Percentiles rank a stretch among this genome's conserved stretches.
phyloP scores from a whole-genome alignment of 345 rosid species.

The Arabis alpina region DNA sequence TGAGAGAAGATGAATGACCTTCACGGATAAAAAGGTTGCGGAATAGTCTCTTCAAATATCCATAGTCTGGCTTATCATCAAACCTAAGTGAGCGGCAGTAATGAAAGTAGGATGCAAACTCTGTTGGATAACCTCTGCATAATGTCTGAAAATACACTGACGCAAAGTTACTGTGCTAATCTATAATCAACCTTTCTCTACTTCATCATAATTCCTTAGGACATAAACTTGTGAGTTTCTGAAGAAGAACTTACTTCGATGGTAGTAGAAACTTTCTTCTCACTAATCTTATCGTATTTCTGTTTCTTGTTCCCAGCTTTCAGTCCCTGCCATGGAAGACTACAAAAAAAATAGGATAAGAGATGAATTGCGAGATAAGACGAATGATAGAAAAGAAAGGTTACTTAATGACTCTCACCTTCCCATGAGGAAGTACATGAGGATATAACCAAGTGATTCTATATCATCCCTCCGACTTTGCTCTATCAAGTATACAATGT shows the following conservation, averaged over 20 bases:
- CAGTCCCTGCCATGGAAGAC: slow-evolving; percentile 99
- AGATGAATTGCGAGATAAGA: slow-evolving; percentile 8
- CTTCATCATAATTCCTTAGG: neutral
- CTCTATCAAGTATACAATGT: slow-evolving; percentile 49
- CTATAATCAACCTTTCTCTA: slow-evolving; percentile 11
- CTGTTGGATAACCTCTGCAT: slow-evolving; percentile 92
- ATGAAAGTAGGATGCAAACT: slow-evolving; percentile 95
- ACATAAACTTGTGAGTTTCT: neutral
- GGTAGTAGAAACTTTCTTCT: slow-evolving; percentile 92
- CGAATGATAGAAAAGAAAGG: neutral
- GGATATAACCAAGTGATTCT: slow-evolving; percentile 97
- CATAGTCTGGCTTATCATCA: slow-evolving; percentile 97
- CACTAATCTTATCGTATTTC: slow-evolving; percentile 94
- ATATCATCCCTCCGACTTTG: slow-evolving; percentile 99
- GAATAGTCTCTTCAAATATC: slow-evolving; percentile 88
- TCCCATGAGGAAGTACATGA: slow-evolving; percentile 94
- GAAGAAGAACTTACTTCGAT: slow-evolving; percentile 50
- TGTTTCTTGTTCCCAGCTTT: slow-evolving; percentile 98
- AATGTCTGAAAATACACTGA: slow-evolving; percentile 60
- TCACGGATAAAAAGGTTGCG: slow-evolving; percentile 96
- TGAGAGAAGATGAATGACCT: slow-evolving; percentile 49
- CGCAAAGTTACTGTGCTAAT: slow-evolving; percentile 28
- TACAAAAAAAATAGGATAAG: slow-evolving; percentile 33
- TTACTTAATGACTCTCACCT: slow-evolving; percentile 57
- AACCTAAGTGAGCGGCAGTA: slow-evolving; percentile 93